A percentile compares a stretch with the other conserved stretches of the same genome.
Conservation (phyloP, 768 basidiomycete species). For the Lactifluus hygrophoroides region DNA sequence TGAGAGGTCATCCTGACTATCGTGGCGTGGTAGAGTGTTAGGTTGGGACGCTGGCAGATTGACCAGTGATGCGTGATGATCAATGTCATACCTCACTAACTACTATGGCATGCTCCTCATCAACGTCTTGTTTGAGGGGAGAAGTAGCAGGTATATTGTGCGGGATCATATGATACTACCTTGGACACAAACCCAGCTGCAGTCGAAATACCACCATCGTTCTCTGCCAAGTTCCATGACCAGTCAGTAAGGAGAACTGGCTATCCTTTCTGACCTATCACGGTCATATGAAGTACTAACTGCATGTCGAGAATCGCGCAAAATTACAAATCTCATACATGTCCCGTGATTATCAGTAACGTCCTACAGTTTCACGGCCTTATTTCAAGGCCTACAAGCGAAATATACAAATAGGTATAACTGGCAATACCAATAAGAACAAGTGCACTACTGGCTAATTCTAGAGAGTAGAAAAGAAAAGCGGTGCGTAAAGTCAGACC, state of each 20-base stretch:
- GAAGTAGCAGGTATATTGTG: no score
- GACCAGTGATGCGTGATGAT: no score
- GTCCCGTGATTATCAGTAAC: neutral
- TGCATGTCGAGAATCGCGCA: no score
- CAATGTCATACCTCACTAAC: neutral
- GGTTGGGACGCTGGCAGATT: neutral
- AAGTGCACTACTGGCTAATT: conserved; percentile 11
- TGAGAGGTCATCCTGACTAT: conserved; percentile 47
- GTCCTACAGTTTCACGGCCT: neutral
- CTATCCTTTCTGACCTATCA: neutral
- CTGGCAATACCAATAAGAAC: neutral
- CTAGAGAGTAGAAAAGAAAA: neutral
- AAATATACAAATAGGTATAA: conserved; percentile 10
- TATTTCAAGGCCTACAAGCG: no score
- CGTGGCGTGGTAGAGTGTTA: conserved; percentile 26
- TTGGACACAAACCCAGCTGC: no score
- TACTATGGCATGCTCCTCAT: no score
- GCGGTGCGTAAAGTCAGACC: neutral
- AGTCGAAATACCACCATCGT: no score
- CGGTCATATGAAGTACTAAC: neutral
- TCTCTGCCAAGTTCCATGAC: no score
- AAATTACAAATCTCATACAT: neutral
- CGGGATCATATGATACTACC: no score
- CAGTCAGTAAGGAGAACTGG: neutral
- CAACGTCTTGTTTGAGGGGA: no score